phyloP scores from a whole-genome alignment of 257 asterid genomes.

The Solanum okadae region DNA sequence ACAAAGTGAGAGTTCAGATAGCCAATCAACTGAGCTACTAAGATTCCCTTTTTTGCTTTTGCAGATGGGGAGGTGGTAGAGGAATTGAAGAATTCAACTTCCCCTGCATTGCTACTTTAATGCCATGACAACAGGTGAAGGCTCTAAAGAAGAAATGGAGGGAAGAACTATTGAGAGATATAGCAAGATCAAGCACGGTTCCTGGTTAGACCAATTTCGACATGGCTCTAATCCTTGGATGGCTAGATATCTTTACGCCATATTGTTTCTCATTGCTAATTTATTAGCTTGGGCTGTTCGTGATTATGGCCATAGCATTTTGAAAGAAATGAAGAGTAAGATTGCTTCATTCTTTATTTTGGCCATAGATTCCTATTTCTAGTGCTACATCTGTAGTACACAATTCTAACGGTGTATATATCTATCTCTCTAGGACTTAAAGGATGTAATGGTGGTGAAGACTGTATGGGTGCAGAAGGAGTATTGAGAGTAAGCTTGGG shows the following conservation, averaged over 20 bases:
- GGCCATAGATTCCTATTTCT: background rate
- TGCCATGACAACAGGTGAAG: slow-evolving; percentile 12
- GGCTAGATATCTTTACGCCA: slow-evolving; percentile 44
- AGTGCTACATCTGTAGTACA: background rate
- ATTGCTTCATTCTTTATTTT: background rate
- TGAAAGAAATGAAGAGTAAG: slow-evolving; percentile 35
- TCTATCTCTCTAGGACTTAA: slow-evolving; percentile 24
- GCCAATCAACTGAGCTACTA: background rate
- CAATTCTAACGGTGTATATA: background rate
- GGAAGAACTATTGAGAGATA: slow-evolving; percentile 10
- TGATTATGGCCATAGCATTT: slow-evolving; percentile 28
- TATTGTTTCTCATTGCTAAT: slow-evolving; percentile 32
- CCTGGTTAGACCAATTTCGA: slow-evolving; percentile 39
- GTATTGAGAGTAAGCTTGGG: slow-evolving; percentile 46
- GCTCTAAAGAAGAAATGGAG: slow-evolving; percentile 21
- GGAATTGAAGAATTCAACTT: background rate
- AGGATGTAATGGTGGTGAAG: slow-evolving; percentile 38
- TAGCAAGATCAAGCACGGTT: slow-evolving; percentile 25
- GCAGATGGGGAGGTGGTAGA: slow-evolving; percentile 12
- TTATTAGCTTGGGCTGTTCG: slow-evolving; percentile 51
- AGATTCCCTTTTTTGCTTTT: background rate
- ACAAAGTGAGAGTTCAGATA: background rate
- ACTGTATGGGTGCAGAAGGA: slow-evolving; percentile 48
- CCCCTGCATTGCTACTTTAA: background rate
- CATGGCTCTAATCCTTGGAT: slow-evolving; percentile 53